Evolutionary conservation across 345 rosid genomes (phyloP).

Genomic region (Brassica incana): DNA sequence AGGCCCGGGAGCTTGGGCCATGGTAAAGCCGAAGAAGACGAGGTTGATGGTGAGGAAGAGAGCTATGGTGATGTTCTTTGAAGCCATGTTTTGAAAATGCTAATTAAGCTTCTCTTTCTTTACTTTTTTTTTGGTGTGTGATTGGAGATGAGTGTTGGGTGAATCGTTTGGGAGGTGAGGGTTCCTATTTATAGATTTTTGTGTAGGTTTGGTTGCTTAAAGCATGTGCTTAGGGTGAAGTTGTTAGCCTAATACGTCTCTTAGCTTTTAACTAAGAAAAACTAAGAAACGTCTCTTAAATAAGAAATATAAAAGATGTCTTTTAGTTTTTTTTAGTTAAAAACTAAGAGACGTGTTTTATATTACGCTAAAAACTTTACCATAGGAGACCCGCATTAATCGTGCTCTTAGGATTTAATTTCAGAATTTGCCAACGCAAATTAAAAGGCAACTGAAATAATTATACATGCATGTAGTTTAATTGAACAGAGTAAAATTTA

Average conservation of each 20-base stretch:
- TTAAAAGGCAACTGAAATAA: slow-evolving; percentile 7
- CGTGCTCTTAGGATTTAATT: not conserved
- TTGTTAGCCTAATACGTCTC: too few species aligned
- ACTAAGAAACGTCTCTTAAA: not conserved
- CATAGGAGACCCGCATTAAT: too few species aligned
- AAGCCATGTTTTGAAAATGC: slow-evolving; percentile 5
- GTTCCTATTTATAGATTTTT: not conserved
- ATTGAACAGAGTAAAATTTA: not conserved
- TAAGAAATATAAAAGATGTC: too few species aligned
- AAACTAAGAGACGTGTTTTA: too few species aligned
- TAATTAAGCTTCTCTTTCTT: not conserved
- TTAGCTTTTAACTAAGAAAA: not conserved
- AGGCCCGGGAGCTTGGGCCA: not conserved
- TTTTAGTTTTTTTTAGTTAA: too few species aligned
- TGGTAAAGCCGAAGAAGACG: slow-evolving; percentile 7
- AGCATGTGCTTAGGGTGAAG: too few species aligned
- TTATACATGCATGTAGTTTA: not conserved
- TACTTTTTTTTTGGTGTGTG: not conserved
- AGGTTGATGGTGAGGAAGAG: slow-evolving; percentile 28
- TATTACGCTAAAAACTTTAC: too few species aligned
- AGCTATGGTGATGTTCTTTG: slow-evolving; percentile 1
- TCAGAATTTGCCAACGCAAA: not conserved
- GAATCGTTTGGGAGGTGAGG: not conserved
- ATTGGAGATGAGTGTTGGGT: not conserved
- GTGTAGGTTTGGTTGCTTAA: not conserved